A percentile compares a stretch with the other conserved stretches of the same genome.
These are phyloP conservation scores for Cryptosporidium ryanae DNA, from an alignment of 169 alveolate species.

Conservation along the genomic window DNA sequence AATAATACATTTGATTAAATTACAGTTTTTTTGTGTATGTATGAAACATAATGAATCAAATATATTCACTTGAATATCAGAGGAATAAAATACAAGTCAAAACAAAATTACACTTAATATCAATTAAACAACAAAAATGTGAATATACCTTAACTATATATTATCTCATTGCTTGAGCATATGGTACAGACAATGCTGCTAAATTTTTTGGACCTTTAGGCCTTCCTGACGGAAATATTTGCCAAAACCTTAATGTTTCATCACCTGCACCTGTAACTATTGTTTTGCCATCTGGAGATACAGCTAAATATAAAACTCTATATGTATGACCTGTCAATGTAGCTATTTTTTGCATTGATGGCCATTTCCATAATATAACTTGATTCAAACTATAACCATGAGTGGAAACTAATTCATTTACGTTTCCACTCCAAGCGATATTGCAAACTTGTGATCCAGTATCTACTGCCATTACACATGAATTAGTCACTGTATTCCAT, in stretches of 20 bases:
- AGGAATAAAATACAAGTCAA: too few species aligned
- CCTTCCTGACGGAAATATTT: constrained; percentile 87
- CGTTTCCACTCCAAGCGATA: constrained; percentile 91
- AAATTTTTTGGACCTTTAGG: constrained; percentile 73
- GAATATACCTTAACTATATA: not conserved
- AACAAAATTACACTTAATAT: not conserved
- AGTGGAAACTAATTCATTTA: constrained; percentile 93
- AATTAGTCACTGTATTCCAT: constrained; percentile 91
- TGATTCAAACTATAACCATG: constrained; percentile 95
- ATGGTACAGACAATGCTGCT: constrained; percentile 69
- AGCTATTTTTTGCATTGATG: constrained; percentile 87
- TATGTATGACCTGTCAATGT: constrained; percentile 90
- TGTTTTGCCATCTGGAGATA: constrained; percentile 94
- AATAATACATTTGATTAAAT: too few species aligned
- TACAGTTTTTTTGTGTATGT: too few species aligned
- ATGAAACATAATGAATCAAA: too few species aligned
- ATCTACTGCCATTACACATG: constrained; percentile 87
- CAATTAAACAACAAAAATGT: not conserved
- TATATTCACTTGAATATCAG: too few species aligned
- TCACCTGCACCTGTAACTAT: constrained; percentile 96
- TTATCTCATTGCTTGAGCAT: constrained; percentile 72
- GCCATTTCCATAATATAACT: constrained; percentile 94
- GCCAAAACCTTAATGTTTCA: constrained; percentile 94
- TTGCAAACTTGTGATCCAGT: constrained; percentile 96
- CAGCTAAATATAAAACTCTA: constrained; percentile 93